Base-by-base conservation (phyloP, 2,329 filamentous ascomycete species). In the Xylariales sp. region DNA sequence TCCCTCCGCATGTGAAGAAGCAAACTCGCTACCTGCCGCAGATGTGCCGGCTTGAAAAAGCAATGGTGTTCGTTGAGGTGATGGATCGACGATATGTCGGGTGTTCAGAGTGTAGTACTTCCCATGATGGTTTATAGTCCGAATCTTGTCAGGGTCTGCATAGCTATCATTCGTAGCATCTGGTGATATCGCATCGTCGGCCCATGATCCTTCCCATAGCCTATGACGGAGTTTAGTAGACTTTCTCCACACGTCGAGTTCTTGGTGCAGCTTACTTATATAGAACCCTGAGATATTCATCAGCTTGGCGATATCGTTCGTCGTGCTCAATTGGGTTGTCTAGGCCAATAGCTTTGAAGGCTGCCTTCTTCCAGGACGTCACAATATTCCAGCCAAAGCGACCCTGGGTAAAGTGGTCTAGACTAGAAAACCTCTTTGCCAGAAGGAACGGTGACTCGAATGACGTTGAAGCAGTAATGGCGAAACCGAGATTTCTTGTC, bases 371-470 rank as follows among this genome's bases (percentile, higher is more conserved):
- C 58, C 60, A 63, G 0, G 55, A 57, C 10, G 53, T 56, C 47
- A 85, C 80, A 15, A 84, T 81, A 46, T 84, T 84, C 80, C 80
- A 82, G 0, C 76, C 79, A 24, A 83, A 69, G 0, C 80, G 65
- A 0, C 79, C 80, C 3, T 70, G 64, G 0, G 80, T 83, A 31
- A 84, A 62, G 54, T 83, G 78, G 44, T 83, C 78, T 1, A 83
- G 56, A 0, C 76, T 80, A 0, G 76, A 80, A 41, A 83, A 80
- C 0, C 78, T 64, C 53, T 80, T 80, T 0, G 78, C 80, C 1
- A 83, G 61, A 2, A 81, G 57, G 44, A 80, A 83, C 0, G 79
- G 79, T 0, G 75, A 73, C 46, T 82, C 78, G 43, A 80, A 84
- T 0, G 76, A 76, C 2, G 79, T 82, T 0, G 76, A 79, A 0